Percentiles rank a stretch among this genome's conserved stretches.
Evolutionary conservation across 31 red algal species (phyloP).

Genomic region (Asparagopsis taxiformis): DNA sequence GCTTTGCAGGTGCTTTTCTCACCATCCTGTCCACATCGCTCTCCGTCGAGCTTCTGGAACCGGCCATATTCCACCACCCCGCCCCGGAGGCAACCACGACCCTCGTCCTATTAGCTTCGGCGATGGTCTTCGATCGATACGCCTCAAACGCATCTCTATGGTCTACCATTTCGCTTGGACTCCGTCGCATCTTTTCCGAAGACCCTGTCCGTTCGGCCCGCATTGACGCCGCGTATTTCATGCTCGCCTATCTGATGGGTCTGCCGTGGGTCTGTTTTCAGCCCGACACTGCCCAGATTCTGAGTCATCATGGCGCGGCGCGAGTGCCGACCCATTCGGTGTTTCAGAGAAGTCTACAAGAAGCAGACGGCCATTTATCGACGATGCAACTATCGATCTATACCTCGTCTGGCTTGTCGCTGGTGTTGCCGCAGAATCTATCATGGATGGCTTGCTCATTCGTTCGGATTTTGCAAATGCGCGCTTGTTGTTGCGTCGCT

Average conservation of each 20-base stretch:
- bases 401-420: conserved; percentile 71
- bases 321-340: not conserved
- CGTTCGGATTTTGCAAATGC: conserved; percentile 37
- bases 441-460: conserved; percentile 62
- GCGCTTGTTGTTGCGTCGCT: conserved; percentile 13
- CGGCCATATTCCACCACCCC: conserved; percentile 44
- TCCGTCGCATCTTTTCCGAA: conserved; percentile 55
- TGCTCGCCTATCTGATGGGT: conserved; percentile 63
- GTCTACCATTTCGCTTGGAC: conserved; percentile 30
- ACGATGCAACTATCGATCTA: conserved; percentile 25
- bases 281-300: no score
- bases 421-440: conserved; percentile 54
- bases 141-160: conserved; percentile 10
- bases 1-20: conserved; percentile 35
- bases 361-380: no score
- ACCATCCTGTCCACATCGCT: conserved; percentile 17
- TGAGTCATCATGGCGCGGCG: no score
- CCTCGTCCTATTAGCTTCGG: conserved; percentile 10
- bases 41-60: conserved; percentile 55
- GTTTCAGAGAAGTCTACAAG: conserved; percentile 9
- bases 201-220: conserved; percentile 60
- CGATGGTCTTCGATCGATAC: conserved; percentile 35
- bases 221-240: conserved; percentile 60
- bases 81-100: conserved; percentile 42
- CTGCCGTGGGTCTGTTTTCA: conserved; percentile 75